phyloP scores from a whole-genome alignment of 108 stramenopile species.

The Licmophora abbreviata region DNA sequence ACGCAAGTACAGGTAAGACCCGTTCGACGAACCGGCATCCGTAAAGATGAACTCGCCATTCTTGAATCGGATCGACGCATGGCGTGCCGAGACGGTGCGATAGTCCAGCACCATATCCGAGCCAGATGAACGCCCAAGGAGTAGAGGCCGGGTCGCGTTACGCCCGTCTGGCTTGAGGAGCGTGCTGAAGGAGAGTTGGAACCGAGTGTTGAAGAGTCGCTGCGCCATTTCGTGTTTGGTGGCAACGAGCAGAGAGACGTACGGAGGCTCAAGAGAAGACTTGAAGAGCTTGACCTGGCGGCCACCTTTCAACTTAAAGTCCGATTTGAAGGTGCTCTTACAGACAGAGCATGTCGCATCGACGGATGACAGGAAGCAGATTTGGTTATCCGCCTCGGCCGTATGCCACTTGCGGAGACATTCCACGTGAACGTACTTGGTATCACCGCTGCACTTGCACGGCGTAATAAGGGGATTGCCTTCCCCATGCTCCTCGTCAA shows the following conservation, averaged over 20 bases:
- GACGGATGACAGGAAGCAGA: conserved; percentile 90
- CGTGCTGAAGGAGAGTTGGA: conserved; percentile 92
- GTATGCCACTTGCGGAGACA: conserved; percentile 91
- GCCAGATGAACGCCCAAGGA: conserved; percentile 90
- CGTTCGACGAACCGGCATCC: conserved; percentile 85
- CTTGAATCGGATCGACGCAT: conserved; percentile 83
- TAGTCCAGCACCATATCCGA: conserved; percentile 97
- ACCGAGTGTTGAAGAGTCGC: conserved; percentile 92
- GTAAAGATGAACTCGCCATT: conserved; percentile 89
- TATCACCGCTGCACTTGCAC: conserved; percentile 84
- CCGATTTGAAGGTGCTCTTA: conserved; percentile 93
- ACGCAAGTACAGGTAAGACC: conserved; percentile 79
- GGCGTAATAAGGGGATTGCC: conserved; percentile 81
- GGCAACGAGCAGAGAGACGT: conserved; percentile 90
- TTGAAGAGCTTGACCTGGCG: conserved; percentile 86
- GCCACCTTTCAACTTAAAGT: conserved; percentile 89
- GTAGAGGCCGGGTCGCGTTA: conserved; percentile 79
- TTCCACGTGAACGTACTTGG: conserved; percentile 81
- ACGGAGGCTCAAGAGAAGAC: conserved; percentile 89
- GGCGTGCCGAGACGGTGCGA: conserved; percentile 84
- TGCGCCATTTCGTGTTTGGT: conserved; percentile 95
- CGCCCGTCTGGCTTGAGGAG: conserved; percentile 84
- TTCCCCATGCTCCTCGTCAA: conserved; percentile 86
- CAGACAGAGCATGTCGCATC: conserved; percentile 95
- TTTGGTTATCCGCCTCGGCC: conserved; percentile 84